Conservation (phyloP, 2,329 filamentous ascomycete genomes). For the Aspergillus felis region DNA sequence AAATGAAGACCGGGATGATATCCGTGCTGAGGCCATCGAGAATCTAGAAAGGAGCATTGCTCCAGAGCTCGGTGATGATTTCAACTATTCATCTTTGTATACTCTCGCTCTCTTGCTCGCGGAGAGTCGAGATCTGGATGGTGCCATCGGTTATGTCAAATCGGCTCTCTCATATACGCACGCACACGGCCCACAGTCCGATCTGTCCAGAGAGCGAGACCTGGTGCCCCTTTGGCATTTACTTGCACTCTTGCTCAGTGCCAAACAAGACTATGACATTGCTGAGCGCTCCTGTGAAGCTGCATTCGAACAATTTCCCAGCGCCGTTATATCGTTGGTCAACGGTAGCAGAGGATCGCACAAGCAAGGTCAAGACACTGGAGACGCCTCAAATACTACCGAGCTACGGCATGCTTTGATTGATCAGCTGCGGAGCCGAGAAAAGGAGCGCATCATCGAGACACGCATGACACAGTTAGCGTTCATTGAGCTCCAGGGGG, state of each 20-base stretch:
- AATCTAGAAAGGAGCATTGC: constrained; percentile 70
- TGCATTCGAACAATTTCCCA: constrained; percentile 83
- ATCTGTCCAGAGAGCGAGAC: constrained; percentile 40
- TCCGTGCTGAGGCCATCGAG: constrained; percentile 73
- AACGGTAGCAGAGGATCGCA: constrained; percentile 46
- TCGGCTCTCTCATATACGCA: constrained; percentile 59
- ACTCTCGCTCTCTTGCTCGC: constrained; percentile 80
- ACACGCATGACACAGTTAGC: constrained; percentile 93
- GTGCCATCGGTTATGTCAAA: constrained; percentile 79
- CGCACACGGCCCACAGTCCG: constrained; percentile 21
- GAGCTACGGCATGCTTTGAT: constrained; percentile 51
- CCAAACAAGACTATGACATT: constrained; percentile 76
- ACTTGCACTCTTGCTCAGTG: constrained; percentile 77
- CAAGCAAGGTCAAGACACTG: constrained; percentile 20
- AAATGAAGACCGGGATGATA: constrained; percentile 63
- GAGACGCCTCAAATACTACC: constrained; percentile 12
- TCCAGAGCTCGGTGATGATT: constrained; percentile 60
- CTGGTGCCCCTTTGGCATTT: constrained; percentile 89
- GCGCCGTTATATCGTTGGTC: constrained; percentile 66
- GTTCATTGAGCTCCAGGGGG: constrained; percentile 77
- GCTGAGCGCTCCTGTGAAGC: constrained; percentile 82
- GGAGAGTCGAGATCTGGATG: constrained; percentile 74
- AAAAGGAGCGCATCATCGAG: constrained; percentile 85
- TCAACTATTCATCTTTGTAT: constrained; percentile 74
- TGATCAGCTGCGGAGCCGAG: constrained; percentile 75